These are phyloP conservation scores for Atkinsonella texensis DNA, from an alignment of 2,329 filamentous ascomycete species.

Conservation along the genomic window DNA sequence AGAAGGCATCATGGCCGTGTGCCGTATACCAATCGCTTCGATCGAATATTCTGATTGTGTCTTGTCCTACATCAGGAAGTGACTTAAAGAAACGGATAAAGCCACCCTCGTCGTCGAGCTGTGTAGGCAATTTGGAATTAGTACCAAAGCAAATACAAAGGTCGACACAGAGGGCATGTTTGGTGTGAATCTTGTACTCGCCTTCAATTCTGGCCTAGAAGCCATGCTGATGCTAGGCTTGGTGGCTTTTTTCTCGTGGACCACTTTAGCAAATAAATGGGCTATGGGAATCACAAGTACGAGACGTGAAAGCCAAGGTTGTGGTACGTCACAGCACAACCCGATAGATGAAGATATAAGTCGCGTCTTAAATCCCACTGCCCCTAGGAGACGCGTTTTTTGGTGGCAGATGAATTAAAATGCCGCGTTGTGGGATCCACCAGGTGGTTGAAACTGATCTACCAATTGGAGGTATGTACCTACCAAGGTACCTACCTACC, in stretches of 20 bases:
- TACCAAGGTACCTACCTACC: no score
- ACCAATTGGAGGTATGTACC: no score
- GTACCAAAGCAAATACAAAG: neutral
- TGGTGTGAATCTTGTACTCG: slow-evolving; percentile 15
- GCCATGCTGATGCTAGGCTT: slow-evolving; percentile 51
- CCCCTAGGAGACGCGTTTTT: slow-evolving; percentile 12
- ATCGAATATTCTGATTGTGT: slow-evolving; percentile 84
- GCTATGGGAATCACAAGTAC: neutral
- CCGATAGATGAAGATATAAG: neutral
- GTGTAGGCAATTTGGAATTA: neutral
- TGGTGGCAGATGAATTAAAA: slow-evolving; percentile 10
- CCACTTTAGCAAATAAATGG: neutral
- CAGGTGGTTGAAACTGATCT: neutral
- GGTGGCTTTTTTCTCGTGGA: neutral
- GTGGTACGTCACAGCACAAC: neutral
- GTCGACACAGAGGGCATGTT: neutral
- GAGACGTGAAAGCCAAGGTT: neutral
- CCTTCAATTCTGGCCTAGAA: slow-evolving; percentile 61
- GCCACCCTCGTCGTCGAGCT: slow-evolving; percentile 93
- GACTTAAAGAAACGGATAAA: slow-evolving; percentile 95
- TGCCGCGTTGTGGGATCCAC: slow-evolving; percentile 6
- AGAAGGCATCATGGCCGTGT: slow-evolving; percentile 75
- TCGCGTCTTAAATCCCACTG: slow-evolving; percentile 5
- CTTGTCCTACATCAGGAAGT: slow-evolving; percentile 57
- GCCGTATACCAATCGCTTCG: slow-evolving; percentile 91